Conservation (phyloP, 2,329 filamentous ascomycete genomes). For the Beauveria asiatica region DNA sequence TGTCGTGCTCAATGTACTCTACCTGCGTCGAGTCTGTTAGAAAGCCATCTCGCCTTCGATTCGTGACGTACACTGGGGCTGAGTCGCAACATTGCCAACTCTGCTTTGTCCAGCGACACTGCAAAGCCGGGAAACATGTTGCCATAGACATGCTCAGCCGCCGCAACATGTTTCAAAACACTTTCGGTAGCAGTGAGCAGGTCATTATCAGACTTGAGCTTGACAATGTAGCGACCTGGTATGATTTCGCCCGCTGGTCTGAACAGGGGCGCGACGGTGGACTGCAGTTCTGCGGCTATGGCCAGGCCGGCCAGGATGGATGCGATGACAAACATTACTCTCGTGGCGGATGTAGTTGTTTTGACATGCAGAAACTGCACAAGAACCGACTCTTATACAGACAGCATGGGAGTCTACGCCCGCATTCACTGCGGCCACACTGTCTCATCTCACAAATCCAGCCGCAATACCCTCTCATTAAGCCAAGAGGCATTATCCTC, state of each 20-base stretch:
- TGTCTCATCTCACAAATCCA: not conserved
- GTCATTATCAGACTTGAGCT: not conserved
- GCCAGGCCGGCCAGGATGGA: not conserved
- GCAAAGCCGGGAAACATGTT: not conserved
- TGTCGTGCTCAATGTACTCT: not conserved
- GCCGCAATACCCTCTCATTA: not conserved
- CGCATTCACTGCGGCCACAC: not conserved
- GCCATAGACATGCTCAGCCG: not conserved
- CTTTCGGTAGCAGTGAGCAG: not conserved
- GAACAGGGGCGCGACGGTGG: constrained; percentile 1
- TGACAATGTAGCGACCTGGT: constrained; percentile 5
- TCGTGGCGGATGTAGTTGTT: not conserved
- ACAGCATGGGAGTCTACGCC: not conserved
- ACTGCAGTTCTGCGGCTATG: not conserved
- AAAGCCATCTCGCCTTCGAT: not conserved
- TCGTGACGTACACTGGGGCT: not conserved
- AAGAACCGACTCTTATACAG: not conserved
- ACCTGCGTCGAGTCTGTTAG: not conserved
- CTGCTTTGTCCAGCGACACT: not conserved
- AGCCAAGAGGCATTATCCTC: not conserved
- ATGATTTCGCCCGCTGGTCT: not conserved
- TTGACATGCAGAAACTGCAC: not conserved
- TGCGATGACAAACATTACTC: not conserved
- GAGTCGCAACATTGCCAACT: not conserved
- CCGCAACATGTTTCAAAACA: not conserved